Evolutionary conservation across 73 alveolate species (phyloP).

Genomic region (Tetrahymena elliotti): DNA sequence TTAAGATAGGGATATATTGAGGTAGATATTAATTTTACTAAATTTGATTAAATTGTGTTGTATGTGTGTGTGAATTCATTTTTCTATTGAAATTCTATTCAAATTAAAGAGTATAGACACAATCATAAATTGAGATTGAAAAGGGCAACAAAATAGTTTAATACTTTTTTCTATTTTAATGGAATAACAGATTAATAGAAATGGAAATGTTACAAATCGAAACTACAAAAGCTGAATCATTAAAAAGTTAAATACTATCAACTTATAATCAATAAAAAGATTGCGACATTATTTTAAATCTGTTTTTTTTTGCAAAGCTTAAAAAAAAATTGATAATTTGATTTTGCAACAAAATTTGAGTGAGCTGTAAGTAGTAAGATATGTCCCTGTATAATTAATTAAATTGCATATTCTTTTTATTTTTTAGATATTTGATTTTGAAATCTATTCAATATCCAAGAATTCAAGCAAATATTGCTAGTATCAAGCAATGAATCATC

Average conservation of each 20-base stretch:
- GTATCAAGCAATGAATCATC: background rate
- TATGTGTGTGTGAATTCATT: no score
- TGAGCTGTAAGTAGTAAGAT: background rate
- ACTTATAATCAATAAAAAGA: no score
- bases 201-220: background rate
- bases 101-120: background rate
- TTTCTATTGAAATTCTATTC: background rate
- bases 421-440: background rate
- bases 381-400: background rate
- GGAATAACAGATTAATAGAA: background rate
- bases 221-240: no score
- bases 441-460: background rate
- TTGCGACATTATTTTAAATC: no score
- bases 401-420: background rate
- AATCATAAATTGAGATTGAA: background rate
- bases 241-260: background rate
- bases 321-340: no score
- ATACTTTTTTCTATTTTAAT: background rate
- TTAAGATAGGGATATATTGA: background rate
- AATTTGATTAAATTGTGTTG: no score
- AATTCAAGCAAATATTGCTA: background rate
- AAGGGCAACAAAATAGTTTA: background rate
- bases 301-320: background rate
- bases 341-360: background rate
- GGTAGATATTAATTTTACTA: background rate